Evolutionary conservation across 164 flowering plant species (phyloP).

Genomic region (Vitis rupestris): DNA sequence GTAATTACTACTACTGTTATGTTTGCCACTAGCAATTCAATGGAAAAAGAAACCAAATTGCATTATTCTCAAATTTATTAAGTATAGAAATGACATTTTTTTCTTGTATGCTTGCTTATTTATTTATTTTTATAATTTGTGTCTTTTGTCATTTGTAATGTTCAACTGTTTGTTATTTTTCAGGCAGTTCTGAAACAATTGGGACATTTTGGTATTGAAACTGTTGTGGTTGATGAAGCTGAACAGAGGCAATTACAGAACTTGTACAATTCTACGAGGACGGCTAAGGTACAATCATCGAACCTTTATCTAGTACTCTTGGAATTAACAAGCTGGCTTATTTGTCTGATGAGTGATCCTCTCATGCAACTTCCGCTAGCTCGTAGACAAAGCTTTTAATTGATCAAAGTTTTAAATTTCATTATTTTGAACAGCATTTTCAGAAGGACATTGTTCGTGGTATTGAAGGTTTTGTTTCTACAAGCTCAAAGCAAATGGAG

Average conservation of each 20-base stretch:
- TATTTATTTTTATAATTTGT: background rate
- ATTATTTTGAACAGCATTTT: constrained; percentile 57
- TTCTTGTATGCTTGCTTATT: background rate
- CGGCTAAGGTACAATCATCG: constrained; percentile 58
- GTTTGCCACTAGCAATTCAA: too few species aligned
- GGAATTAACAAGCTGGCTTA: background rate
- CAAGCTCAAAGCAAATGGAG: constrained; percentile 69
- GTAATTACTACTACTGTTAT: too few species aligned
- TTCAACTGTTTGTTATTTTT: background rate
- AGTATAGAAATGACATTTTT: too few species aligned
- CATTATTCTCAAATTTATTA: too few species aligned
- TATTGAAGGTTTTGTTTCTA: constrained; percentile 61
- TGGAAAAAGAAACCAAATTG: too few species aligned
- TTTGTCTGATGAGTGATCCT: background rate
- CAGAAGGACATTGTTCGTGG: constrained; percentile 86
- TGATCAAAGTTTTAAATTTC: background rate
- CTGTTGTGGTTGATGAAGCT: constrained; percentile 53
- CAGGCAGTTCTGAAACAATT: constrained; percentile 80
- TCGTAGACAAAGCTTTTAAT: background rate
- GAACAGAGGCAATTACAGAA: constrained; percentile 64
- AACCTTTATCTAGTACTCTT: background rate
- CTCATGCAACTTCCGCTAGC: background rate
- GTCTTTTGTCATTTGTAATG: background rate
- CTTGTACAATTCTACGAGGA: constrained; percentile 66
- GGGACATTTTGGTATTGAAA: constrained; percentile 49